Evolutionary conservation across 257 asterid genomes (phyloP), one percentile per base, ranked within the genome.

Genomic region (Perilla frutescens): DNA sequence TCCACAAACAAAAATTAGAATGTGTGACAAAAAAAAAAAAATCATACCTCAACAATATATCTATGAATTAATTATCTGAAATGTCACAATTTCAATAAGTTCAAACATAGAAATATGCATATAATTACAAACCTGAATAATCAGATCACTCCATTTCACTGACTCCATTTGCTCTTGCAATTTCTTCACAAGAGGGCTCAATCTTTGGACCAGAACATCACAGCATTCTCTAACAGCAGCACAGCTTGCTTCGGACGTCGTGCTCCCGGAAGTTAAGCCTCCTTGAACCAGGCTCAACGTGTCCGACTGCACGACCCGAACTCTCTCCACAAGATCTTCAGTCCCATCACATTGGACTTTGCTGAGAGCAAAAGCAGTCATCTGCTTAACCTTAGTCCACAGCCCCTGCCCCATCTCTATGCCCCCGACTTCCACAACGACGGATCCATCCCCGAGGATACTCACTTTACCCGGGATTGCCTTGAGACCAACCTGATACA

Each of bases 381-480:
- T 72, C 44, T 73, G 78, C 7, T 55, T 41, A 6, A 63, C 78
- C 78, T 73, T 73, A 1, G 78, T 73, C 78, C 72, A 73, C 9
- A 73, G 29, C 50, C 78, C 77, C 72, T 73, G 78, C 58, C 72
- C 72, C 31, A 64, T 39, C 11, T 64, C 72, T 6, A 73, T 31
- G 12, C 78, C 78, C 43, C 78, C 78, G 11, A 73, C 57, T 54
- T 73, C 77, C 8, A 73, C 77, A 62, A 63, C 65, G 1, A 73
- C 13, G 0, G 77, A 73, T 51, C 77, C 77, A 53, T 73, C 77
- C 65, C 37, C 8, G 41, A 73, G 77, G 4, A 62, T 51, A 14
- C 78, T 73, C 6, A 73, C 78, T 64, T 39, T 73, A 7, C 59
- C 78, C 0, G 78, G 71, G 44, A 10, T 6, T 7, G 8, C 4